Conservation (phyloP, 495 filamentous ascomycete species). For the Aspergillus affinis region DNA sequence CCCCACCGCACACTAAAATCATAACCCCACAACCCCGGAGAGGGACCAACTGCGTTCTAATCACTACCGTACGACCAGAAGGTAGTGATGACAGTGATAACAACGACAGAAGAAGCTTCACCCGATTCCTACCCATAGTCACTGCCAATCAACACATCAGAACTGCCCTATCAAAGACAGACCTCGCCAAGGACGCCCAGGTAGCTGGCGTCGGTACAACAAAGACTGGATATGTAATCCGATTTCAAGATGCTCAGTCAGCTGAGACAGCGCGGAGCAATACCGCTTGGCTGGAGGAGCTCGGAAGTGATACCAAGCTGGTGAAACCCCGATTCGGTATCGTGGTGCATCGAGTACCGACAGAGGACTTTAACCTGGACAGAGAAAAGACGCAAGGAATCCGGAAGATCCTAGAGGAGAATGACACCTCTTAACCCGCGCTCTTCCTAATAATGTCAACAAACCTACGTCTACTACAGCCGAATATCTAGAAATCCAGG, state of each 20-base stretch:
- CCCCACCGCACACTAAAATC: not conserved
- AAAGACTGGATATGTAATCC: conserved; percentile 24
- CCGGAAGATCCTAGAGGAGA: conserved; percentile 27
- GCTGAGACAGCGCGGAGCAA: conserved; percentile 19
- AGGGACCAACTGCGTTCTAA: conserved; percentile 14
- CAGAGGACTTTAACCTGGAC: conserved; percentile 23
- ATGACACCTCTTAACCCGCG: conserved; percentile 17
- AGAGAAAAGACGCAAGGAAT: conserved; percentile 8
- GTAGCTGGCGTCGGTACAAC: conserved; percentile 23
- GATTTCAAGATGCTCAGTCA: conserved; percentile 17
- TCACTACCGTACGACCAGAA: conserved; percentile 8
- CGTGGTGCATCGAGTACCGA: conserved; percentile 22
- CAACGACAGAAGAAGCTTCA: conserved; percentile 15
- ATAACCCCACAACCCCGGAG: conserved; percentile 8
- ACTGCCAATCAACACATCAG: conserved; percentile 19
- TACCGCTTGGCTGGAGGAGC: conserved; percentile 15
- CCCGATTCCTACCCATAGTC: conserved; percentile 17
- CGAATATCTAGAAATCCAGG: conserved; percentile 30
- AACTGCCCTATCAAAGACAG: conserved; percentile 16
- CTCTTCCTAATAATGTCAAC: conserved; percentile 18
- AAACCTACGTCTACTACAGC: conserved; percentile 29
- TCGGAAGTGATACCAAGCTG: conserved; percentile 20
- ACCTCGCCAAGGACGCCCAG: conserved; percentile 18
- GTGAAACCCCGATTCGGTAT: conserved; percentile 22
- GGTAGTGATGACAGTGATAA: not conserved